These are phyloP conservation scores for Sporothrix protearum DNA, from an alignment of 2,329 filamentous ascomycete species.

Conservation along the genomic window DNA sequence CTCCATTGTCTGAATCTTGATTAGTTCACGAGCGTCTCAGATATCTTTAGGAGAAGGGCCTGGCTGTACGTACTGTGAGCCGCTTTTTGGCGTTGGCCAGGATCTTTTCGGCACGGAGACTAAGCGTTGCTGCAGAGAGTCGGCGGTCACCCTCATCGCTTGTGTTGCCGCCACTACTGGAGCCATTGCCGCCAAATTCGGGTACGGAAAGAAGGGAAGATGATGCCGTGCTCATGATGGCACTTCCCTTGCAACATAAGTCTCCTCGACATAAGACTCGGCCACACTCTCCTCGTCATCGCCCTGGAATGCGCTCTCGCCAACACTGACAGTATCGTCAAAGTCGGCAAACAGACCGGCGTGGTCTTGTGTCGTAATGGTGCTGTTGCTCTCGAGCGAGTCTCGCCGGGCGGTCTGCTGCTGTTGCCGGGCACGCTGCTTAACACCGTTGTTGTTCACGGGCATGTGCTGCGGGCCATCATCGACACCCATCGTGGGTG, in stretches of 20 bases:
- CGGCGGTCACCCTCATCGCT: constrained; percentile 44
- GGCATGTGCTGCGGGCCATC: not conserved
- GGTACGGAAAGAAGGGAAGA: constrained; percentile 26
- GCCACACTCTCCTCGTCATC: constrained; percentile 66
- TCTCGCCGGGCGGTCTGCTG: constrained; percentile 42
- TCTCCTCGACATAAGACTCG: constrained; percentile 52
- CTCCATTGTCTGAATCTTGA: constrained; percentile 71
- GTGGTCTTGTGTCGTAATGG: constrained; percentile 52
- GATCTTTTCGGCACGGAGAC: constrained; percentile 82
- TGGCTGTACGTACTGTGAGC: constrained; percentile 63
- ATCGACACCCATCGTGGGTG: constrained; percentile 46
- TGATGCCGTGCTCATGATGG: constrained; percentile 20
- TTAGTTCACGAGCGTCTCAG: not conserved
- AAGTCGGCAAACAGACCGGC: constrained; percentile 56
- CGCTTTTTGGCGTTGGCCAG: constrained; percentile 88
- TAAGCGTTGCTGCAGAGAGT: constrained; percentile 55
- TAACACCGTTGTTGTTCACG: constrained; percentile 35
- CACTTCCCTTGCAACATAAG: constrained; percentile 34
- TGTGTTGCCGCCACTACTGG: constrained; percentile 33
- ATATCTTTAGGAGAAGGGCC: not conserved
- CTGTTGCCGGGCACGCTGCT: constrained; percentile 41
- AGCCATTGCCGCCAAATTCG: constrained; percentile 27
- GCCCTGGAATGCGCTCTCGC: constrained; percentile 63
- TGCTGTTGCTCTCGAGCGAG: constrained; percentile 60
- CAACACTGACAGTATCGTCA: constrained; percentile 59